Base-by-base conservation (phyloP, 2,329 filamentous ascomycete genomes). In the Phyllosticta citribraziliensis region DNA sequence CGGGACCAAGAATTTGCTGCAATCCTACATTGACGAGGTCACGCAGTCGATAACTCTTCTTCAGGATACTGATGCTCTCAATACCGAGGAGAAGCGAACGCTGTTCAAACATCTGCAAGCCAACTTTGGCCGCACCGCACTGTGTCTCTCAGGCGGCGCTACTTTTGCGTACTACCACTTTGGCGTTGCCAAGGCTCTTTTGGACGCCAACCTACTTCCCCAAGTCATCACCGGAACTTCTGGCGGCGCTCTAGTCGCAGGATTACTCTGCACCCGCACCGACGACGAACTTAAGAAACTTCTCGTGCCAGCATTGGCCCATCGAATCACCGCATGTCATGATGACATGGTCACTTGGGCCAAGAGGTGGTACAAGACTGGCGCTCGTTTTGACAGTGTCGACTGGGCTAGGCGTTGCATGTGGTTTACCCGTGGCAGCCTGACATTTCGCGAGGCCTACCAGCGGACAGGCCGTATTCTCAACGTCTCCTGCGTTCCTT, bases 121-220 rank as follows among this genome's bases (percentile, higher is more conserved):
- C 61, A 97, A 97, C 72, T 96, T 88, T 68, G 94, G 94, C 30
- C 87, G 93, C 30, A 96, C 93, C 6, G 94, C 94, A 0, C 80
- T 99, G 2, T 99, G 93, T 70, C 79, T 99, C 1, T 97, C 91
- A 4, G 94, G 94, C 2, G 94, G 94, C 0, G 94, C 93, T 3
- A 89, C 89, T 0, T 97, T 99, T 74, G 91, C 94, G 5, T 97
- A 96, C 72, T 97, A 97, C 72, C 94, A 99, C 72, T 91, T 97
- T 65, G 94, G 94, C 11, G 89, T 99, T 10, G 84, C 94, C 56
- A 93, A 91, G 72, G 93, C 92, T 9, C 80, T 97, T 4, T 79
- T 97, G 5, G 94, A 97, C 68, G 89, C 91, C 12, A 84, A 88
- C 62, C 80, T 96, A 1, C 78, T 99, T 0, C 94, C 94, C 0